Evolutionary conservation across 495 filamentous ascomycete species (phyloP).

Genomic region (Lentithecium fluviatile): DNA sequence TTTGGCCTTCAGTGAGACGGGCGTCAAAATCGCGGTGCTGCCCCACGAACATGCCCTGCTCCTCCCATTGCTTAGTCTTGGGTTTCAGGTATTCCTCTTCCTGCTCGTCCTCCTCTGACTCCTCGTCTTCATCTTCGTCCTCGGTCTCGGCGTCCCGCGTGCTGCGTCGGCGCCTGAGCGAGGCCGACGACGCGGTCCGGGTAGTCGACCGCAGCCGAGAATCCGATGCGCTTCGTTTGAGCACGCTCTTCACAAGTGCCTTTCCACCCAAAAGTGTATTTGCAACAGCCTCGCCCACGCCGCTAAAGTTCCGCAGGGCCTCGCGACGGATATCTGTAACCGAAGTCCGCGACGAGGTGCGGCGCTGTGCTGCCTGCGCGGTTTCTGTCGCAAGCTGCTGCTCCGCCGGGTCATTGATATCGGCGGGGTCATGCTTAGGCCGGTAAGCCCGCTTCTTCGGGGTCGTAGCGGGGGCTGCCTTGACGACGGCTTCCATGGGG

Average conservation of each 20-base stretch:
- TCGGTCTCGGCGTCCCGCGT: background rate
- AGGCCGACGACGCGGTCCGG: background rate
- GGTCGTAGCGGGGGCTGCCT: slow-evolving; percentile 31
- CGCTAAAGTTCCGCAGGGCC: slow-evolving; percentile 17
- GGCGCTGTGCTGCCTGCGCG: slow-evolving; percentile 22
- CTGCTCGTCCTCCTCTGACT: slow-evolving; percentile 20
- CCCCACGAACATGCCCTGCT: slow-evolving; percentile 84
- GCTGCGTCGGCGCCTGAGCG: slow-evolving; percentile 14
- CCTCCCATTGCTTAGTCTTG: slow-evolving; percentile 59
- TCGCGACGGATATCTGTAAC: slow-evolving; percentile 21
- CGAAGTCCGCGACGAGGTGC: slow-evolving; percentile 14
- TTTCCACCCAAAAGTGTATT: background rate
- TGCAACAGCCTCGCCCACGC: slow-evolving; percentile 14
- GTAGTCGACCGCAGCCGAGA: background rate
- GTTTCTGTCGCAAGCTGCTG: slow-evolving; percentile 24
- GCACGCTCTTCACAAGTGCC: background rate
- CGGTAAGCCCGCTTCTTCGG: slow-evolving; percentile 30
- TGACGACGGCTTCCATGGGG: background rate
- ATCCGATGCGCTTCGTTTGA: slow-evolving; percentile 12
- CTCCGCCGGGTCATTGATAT: slow-evolving; percentile 22
- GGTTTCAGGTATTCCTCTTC: slow-evolving; percentile 25
- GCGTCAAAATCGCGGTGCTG: slow-evolving; percentile 66
- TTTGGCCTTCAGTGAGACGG: slow-evolving; percentile 56
- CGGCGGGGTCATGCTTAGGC: slow-evolving; percentile 48
- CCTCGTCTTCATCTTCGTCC: slow-evolving; percentile 16